Percentiles rank a stretch among this genome's conserved stretches.
Conservation (phyloP, 768 basidiomycete species). For the Harrya chromipes region DNA sequence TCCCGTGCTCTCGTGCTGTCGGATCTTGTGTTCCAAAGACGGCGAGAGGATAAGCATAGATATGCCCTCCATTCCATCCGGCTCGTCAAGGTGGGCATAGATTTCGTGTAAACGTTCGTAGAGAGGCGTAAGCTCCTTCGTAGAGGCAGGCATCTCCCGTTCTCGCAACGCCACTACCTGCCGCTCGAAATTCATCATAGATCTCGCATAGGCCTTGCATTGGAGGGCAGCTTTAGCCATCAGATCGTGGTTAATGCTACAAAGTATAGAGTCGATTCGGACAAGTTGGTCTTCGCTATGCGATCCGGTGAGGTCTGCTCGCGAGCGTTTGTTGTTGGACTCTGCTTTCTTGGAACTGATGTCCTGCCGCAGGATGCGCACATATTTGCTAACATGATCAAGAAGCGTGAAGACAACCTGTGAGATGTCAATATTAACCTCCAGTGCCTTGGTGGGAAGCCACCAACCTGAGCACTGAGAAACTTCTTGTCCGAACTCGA, state of each 20-base stretch:
- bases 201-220: conserved; percentile 91
- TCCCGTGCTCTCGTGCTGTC: conserved; percentile 96
- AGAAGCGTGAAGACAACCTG: conserved; percentile 92
- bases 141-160: conserved; percentile 36
- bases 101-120: conserved; percentile 95
- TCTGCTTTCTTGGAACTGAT: conserved; percentile 49
- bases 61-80: conserved; percentile 98
- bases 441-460: background rate
- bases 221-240: conserved; percentile 93
- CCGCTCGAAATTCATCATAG: conserved; percentile 93
- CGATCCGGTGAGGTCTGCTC: conserved; percentile 34
- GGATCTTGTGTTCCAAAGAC: conserved; percentile 91
- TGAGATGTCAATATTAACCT: background rate
- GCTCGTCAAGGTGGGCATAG: conserved; percentile 94
- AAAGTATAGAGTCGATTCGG: conserved; percentile 76
- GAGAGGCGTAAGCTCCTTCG: conserved; percentile 45
- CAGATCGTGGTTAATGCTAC: conserved; percentile 79
- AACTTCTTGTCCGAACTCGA: conserved; percentile 76
- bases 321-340: conserved; percentile 48
- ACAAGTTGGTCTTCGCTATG: conserved; percentile 59
- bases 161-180: conserved; percentile 58
- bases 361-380: conserved; percentile 71
- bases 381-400: conserved; percentile 92
- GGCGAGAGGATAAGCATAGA: conserved; percentile 87
- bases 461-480: conserved; percentile 86